These are phyloP conservation scores for Rosa multiflora DNA, from an alignment of 306 rosid species.

Conservation along the genomic window DNA sequence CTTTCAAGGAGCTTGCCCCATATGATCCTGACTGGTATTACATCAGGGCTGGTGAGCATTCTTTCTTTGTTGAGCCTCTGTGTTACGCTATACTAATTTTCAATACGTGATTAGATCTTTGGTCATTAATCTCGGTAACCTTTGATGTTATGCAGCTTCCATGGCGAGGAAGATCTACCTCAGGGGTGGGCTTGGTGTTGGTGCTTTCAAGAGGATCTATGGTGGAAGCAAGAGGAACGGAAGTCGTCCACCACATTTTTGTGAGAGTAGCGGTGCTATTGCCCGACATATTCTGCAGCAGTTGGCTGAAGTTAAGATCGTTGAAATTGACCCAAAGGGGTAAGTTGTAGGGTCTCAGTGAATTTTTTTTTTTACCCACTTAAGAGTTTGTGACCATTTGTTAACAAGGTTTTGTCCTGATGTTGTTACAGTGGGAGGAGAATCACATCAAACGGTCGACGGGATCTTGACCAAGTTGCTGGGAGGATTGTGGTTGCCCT, in stretches of 20 bases:
- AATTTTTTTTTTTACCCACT: not conserved
- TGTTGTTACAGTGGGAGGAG: slow-evolving; percentile 46
- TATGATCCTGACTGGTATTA: slow-evolving; percentile 64
- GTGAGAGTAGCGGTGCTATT: slow-evolving; percentile 58
- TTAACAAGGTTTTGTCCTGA: not conserved
- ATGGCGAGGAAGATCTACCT: slow-evolving; percentile 65
- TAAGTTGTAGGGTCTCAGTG: slow-evolving; percentile 9
- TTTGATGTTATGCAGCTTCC: slow-evolving; percentile 36
- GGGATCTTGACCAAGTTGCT: slow-evolving; percentile 69
- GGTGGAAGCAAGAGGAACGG: slow-evolving; percentile 66
- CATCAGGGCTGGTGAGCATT: slow-evolving; percentile 45
- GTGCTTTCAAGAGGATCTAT: slow-evolving; percentile 53
- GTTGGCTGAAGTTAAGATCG: slow-evolving; percentile 35
- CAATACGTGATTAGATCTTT: not conserved
- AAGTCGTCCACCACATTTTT: slow-evolving; percentile 65
- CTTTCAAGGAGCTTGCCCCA: slow-evolving; percentile 58
- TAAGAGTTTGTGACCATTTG: not conserved
- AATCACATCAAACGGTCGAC: slow-evolving; percentile 52
- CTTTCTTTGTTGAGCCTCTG: not conserved
- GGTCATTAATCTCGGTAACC: not conserved
- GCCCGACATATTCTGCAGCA: slow-evolving; percentile 55
- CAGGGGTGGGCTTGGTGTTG: slow-evolving; percentile 68
- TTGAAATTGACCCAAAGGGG: slow-evolving; percentile 52
- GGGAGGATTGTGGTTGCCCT: slow-evolving; percentile 55
- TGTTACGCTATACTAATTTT: not conserved